Percentiles rank a stretch among this genome's conserved stretches.
phyloP scores from a whole-genome alignment of 2,329 filamentous ascomycete species.

The Teratosphaeria viscida region DNA sequence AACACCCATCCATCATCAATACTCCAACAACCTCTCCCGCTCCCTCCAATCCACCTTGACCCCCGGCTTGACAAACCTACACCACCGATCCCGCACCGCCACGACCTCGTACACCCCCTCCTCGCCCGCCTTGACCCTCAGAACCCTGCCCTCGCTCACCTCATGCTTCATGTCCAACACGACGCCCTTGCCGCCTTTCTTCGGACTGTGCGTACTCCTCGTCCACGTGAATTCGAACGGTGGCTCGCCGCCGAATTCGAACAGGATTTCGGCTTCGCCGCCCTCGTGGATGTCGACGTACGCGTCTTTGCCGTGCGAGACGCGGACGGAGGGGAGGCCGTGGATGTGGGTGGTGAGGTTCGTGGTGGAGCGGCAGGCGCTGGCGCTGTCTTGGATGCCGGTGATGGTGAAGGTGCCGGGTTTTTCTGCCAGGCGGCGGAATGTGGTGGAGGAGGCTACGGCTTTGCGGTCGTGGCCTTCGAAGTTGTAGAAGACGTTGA shows the following conservation, averaged over 20 bases:
- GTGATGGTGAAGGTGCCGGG: conserved; percentile 84
- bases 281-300: conserved; percentile 94
- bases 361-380: conserved; percentile 72
- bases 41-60: conserved; percentile 11
- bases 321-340: conserved; percentile 79
- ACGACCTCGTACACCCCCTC: conserved; percentile 98
- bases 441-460: conserved; percentile 66
- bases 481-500: conserved; percentile 88
- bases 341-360: conserved; percentile 77
- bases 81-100: conserved; percentile 86
- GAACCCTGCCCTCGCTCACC: conserved; percentile 67
- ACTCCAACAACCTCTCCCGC: conserved; percentile 7
- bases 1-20: neutral
- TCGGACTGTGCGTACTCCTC: conserved; percentile 71
- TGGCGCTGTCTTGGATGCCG: conserved; percentile 75
- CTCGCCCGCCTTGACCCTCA: conserved; percentile 74
- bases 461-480: conserved; percentile 69
- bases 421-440: conserved; percentile 85
- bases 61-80: conserved; percentile 62
- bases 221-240: conserved; percentile 98
- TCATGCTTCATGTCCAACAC: conserved; percentile 89
- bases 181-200: conserved; percentile 55
- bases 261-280: conserved; percentile 82
- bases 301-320: conserved; percentile 71
- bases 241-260: conserved; percentile 90